These are phyloP conservation scores for Ophiosphaerella narmari DNA, from an alignment of 2,329 filamentous ascomycete species.

Conservation along the genomic window DNA sequence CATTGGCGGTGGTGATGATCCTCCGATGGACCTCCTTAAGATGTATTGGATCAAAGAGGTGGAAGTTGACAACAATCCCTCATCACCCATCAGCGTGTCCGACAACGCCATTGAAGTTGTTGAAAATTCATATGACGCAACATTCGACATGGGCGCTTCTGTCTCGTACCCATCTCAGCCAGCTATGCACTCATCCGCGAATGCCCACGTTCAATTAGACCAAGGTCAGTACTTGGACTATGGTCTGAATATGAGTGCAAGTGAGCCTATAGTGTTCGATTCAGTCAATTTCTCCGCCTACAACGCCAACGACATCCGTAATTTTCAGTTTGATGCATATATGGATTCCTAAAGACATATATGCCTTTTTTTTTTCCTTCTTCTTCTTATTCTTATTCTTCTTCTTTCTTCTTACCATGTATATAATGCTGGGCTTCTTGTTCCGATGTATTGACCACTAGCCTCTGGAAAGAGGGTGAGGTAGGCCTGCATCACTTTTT, in stretches of 20 bases:
- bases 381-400: not conserved
- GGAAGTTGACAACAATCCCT: slow-evolving; percentile 47
- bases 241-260: slow-evolving; percentile 25
- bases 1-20: slow-evolving; percentile 65
- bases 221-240: slow-evolving; percentile 23
- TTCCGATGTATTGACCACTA: slow-evolving; percentile 33
- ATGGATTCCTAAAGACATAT: slow-evolving; percentile 8
- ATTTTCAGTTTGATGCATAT: slow-evolving; percentile 38
- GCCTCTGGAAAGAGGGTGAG: slow-evolving; percentile 15
- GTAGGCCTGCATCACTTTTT: slow-evolving; percentile 28
- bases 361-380: not conserved
- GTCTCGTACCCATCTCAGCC: slow-evolving; percentile 16
- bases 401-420: slow-evolving; percentile 7
- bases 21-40: slow-evolving; percentile 64
- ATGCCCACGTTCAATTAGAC: slow-evolving; percentile 17
- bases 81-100: slow-evolving; percentile 28
- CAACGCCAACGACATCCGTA: slow-evolving; percentile 20
- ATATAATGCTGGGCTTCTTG: slow-evolving; percentile 13
- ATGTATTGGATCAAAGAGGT: slow-evolving; percentile 63
- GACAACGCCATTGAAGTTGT: slow-evolving; percentile 21
- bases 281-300: slow-evolving; percentile 22
- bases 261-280: slow-evolving; percentile 24
- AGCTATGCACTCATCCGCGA: slow-evolving; percentile 9
- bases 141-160: slow-evolving; percentile 10
- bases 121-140: slow-evolving; percentile 12